A percentile compares a stretch with the other conserved stretches of the same genome.
Conservation (phyloP, 2,329 filamentous ascomycete species). For the Colletotrichum agaves region DNA sequence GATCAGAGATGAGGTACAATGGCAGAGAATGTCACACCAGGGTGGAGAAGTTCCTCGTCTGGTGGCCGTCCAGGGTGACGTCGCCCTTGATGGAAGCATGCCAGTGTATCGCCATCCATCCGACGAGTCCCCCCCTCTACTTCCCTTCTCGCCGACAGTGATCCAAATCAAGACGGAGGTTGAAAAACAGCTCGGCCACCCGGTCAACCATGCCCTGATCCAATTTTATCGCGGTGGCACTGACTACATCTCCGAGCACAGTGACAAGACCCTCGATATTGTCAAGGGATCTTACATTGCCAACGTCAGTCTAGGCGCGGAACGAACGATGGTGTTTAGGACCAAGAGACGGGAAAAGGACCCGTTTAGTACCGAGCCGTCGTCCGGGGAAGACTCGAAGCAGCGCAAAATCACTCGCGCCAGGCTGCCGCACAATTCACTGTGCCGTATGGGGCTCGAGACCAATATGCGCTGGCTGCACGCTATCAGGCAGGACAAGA, state of each 20-base stretch:
- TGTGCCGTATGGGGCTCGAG: constrained; percentile 81
- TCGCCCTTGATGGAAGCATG: constrained; percentile 75
- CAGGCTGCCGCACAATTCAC: constrained; percentile 85
- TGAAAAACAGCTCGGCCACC: constrained; percentile 79
- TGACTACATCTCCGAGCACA: constrained; percentile 96
- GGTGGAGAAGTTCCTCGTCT: constrained; percentile 91
- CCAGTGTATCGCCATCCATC: constrained; percentile 96
- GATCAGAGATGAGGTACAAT: constrained; percentile 79
- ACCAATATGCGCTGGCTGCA: constrained; percentile 93
- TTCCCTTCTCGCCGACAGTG: constrained; percentile 80
- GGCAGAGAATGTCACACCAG: constrained; percentile 93
- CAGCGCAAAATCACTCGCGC: constrained; percentile 73
- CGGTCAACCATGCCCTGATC: constrained; percentile 90
- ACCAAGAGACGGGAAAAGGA: constrained; percentile 74
- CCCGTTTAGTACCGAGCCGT: constrained; percentile 41
- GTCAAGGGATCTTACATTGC: constrained; percentile 83
- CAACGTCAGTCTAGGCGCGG: constrained; percentile 92
- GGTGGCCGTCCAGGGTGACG: constrained; percentile 85
- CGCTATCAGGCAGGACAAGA: constrained; percentile 89
- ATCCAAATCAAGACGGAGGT: constrained; percentile 73
- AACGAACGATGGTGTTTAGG: constrained; percentile 88
- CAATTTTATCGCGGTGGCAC: constrained; percentile 90
- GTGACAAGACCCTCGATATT: constrained; percentile 96
- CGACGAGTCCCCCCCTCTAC: constrained; percentile 83
- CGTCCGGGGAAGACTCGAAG: constrained; percentile 32